Evolutionary conservation across 163 green algal species (phyloP).

Genomic region (Coccomyxa subellipsoidea): DNA sequence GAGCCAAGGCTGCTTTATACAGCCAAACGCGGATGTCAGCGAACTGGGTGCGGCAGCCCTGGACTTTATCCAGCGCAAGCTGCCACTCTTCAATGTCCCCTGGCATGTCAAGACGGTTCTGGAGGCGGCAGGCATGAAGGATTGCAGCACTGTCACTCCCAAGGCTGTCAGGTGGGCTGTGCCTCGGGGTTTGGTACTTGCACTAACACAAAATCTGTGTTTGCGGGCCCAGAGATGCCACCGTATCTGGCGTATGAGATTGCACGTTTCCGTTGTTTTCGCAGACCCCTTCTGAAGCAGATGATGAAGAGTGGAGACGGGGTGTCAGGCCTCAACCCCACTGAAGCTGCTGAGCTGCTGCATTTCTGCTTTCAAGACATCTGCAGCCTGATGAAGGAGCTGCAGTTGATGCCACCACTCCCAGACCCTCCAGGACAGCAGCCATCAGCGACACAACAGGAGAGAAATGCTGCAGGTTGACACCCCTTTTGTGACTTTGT

Average conservation of each 20-base stretch:
- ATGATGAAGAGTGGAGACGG: background rate
- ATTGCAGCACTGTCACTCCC: background rate
- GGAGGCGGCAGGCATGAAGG: background rate
- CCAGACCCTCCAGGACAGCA: background rate
- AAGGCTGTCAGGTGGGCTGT: background rate
- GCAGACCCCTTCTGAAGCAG: background rate
- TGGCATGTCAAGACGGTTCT: conserved; percentile 11
- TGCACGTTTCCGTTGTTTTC: background rate
- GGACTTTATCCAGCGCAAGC: conserved; percentile 25
- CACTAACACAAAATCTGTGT: background rate
- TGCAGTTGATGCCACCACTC: background rate
- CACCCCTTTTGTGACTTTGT: background rate
- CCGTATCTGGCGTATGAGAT: too few species aligned
- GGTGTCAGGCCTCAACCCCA: background rate
- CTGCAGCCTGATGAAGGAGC: background rate
- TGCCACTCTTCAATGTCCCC: conserved; percentile 29
- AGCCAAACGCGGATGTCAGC: background rate
- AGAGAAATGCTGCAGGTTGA: background rate
- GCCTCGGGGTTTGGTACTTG: too few species aligned
- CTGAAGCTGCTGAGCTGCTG: background rate
- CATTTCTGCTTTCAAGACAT: background rate
- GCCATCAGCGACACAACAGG: background rate
- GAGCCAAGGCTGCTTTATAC: background rate
- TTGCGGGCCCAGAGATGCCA: too few species aligned
- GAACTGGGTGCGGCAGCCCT: background rate